These are phyloP conservation scores for Pythium brachiatum DNA, from an alignment of 352 stramenopile species.

Conservation along the genomic window DNA sequence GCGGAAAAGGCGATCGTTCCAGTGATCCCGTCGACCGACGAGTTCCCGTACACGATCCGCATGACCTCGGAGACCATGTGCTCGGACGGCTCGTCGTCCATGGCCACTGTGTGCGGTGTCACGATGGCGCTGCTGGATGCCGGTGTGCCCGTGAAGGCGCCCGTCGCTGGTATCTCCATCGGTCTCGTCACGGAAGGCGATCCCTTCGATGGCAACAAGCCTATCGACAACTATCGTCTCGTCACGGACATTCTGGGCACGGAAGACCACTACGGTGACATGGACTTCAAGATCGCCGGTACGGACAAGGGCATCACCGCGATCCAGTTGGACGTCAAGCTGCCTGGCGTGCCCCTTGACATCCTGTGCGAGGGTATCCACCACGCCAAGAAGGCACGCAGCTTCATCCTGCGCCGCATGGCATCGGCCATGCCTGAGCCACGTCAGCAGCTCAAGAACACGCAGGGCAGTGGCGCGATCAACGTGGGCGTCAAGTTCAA, in stretches of 20 bases:
- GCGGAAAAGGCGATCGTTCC: constrained; percentile 95
- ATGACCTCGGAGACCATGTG: constrained; percentile 97
- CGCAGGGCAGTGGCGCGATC: constrained; percentile 33
- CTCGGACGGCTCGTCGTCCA: constrained; percentile 93
- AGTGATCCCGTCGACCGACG: constrained; percentile 85
- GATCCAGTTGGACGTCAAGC: constrained; percentile 97
- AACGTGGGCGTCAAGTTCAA: constrained; percentile 59
- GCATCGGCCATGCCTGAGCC: constrained; percentile 58
- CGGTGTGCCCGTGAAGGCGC: constrained; percentile 92
- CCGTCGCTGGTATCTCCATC: constrained; percentile 96
- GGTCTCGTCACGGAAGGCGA: constrained; percentile 80
- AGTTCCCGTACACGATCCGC: constrained; percentile 96
- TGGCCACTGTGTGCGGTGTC: constrained; percentile 96
- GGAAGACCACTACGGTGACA: constrained; percentile 97
- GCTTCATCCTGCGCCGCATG: constrained; percentile 87
- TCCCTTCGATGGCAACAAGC: constrained; percentile 58
- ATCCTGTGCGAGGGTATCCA: constrained; percentile 87
- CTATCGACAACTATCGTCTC: constrained; percentile 85
- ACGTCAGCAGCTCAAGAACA: constrained; percentile 49
- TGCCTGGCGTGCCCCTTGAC: constrained; percentile 79
- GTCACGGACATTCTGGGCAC: constrained; percentile 97
- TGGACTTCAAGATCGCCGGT: constrained; percentile 98
- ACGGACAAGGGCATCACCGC: constrained; percentile 91
- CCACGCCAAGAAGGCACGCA: constrained; percentile 76
- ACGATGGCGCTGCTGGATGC: constrained; percentile 97